A percentile compares a stretch with the other conserved stretches of the same genome.
These are phyloP conservation scores for Gastrodia elata DNA, from an alignment of 106 monocot species.

Conservation along the genomic window DNA sequence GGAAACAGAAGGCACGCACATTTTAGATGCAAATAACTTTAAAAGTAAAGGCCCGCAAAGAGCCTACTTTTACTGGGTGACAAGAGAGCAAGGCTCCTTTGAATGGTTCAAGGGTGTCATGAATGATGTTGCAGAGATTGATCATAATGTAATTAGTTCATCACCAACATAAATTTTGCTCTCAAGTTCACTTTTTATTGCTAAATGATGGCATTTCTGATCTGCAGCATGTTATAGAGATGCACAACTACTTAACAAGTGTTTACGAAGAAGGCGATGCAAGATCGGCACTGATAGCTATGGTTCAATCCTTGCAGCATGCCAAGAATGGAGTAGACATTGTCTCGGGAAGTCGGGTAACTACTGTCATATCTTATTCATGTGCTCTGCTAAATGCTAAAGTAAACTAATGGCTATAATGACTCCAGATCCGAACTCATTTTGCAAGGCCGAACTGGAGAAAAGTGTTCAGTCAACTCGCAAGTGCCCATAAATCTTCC, in stretches of 20 bases:
- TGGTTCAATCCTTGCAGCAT: slow-evolving; percentile 81
- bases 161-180: background rate
- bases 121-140: slow-evolving; percentile 88
- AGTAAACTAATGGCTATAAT: slow-evolving; percentile 3
- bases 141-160: slow-evolving; percentile 38
- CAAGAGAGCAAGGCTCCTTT: slow-evolving; percentile 89
- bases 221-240: slow-evolving; percentile 68
- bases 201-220: background rate
- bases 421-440: slow-evolving; percentile 51
- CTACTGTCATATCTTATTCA: background rate
- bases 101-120: slow-evolving; percentile 97
- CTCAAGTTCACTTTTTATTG: background rate
- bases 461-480: slow-evolving; percentile 43
- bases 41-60: slow-evolving; percentile 48
- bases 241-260: slow-evolving; percentile 89
- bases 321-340: slow-evolving; percentile 91
- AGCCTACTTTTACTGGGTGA: slow-evolving; percentile 98
- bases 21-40: slow-evolving; percentile 8
- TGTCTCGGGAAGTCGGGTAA: slow-evolving; percentile 79
- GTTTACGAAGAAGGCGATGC: slow-evolving; percentile 98
- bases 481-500: slow-evolving; percentile 31
- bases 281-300: slow-evolving; percentile 89
- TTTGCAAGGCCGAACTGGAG: slow-evolving; percentile 63
- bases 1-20: slow-evolving; percentile 18
- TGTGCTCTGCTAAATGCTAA: background rate